These are phyloP conservation scores for Lagenidium giganteum DNA, from an alignment of 352 stramenopile species.

Conservation along the genomic window DNA sequence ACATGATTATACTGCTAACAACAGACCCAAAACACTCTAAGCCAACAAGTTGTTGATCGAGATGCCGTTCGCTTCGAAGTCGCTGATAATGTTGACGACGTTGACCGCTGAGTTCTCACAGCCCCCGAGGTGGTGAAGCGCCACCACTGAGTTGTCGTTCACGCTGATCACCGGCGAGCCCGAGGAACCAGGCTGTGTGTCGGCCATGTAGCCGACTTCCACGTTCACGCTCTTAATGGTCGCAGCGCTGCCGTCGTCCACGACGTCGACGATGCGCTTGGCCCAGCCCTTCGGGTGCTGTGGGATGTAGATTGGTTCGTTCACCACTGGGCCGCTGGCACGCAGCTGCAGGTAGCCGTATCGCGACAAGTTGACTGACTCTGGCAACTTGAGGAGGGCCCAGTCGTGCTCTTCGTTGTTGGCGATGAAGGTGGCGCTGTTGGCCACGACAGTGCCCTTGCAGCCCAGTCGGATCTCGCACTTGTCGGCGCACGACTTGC, in stretches of 20 bases:
- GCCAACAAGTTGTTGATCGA: too few relatives aligned
- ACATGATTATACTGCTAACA: too few relatives aligned
- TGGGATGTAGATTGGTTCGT: constrained; percentile 21
- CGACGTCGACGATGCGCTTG: constrained; percentile 15
- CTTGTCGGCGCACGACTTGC: constrained; percentile 10
- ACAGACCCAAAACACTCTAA: too few relatives aligned
- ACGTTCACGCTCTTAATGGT: constrained; percentile 9
- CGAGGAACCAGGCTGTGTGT: constrained; percentile 25
- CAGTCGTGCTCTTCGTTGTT: constrained; percentile 17
- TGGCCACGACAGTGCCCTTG: constrained; percentile 13
- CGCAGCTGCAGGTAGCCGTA: constrained; percentile 25
- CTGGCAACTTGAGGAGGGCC: constrained; percentile 10
- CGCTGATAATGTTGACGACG: constrained; percentile 2
- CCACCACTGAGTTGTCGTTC: constrained; percentile 25
- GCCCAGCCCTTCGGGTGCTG: constrained; percentile 15
- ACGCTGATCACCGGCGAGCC: constrained; percentile 17
- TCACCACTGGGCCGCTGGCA: constrained; percentile 6
- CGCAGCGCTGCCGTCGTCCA: constrained; percentile 4
- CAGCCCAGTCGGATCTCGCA: constrained; percentile 14
- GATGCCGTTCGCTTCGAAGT: constrained; percentile 3
- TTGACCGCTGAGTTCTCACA: constrained; percentile 23
- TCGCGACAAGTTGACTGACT: constrained; percentile 4
- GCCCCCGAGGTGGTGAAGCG: constrained; percentile 25
- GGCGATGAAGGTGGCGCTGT: constrained; percentile 13
- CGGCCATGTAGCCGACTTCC: constrained; percentile 24